A percentile compares a stretch with the other conserved stretches of the same genome.
Conservation (phyloP, 2,329 filamentous ascomycete species). For the Pseudogymnoascus sp. region DNA sequence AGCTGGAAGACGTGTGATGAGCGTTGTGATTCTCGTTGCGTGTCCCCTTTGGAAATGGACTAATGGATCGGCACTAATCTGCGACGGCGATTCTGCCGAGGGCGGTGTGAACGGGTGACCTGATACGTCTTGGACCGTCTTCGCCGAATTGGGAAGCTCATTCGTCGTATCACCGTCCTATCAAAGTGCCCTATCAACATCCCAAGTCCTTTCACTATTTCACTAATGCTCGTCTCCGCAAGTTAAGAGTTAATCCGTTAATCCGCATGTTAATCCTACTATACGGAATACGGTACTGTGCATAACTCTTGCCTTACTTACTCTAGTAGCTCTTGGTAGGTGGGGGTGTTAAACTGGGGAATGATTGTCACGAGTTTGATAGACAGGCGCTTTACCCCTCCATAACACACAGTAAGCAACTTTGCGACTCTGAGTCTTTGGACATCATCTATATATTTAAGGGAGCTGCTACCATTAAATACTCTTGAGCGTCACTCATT, state of each 20-base stretch:
- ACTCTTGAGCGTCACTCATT: not conserved
- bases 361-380: slow-evolving; percentile 1
- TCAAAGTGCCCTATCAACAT: not conserved
- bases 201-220: not conserved
- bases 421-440: not conserved
- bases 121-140: not conserved
- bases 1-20: not conserved
- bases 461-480: not conserved
- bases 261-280: not conserved
- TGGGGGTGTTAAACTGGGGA: not conserved
- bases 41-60: slow-evolving; percentile 4
- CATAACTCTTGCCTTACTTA: not conserved
- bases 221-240: not conserved
- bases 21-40: slow-evolving; percentile 1
- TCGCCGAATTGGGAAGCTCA: not conserved
- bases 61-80: slow-evolving; percentile 1
- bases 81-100: not conserved
- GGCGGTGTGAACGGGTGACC: slow-evolving; percentile 1
- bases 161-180: not conserved
- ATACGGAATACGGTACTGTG: not conserved
- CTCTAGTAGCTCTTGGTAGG: not conserved
- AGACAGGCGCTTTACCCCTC: not conserved
- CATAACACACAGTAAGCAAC: not conserved
- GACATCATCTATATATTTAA: not conserved
- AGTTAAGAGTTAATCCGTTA: not conserved